A percentile compares a stretch with the other conserved stretches of the same genome.
These are phyloP conservation scores for Alternaria postmessia DNA, from an alignment of 2,329 filamentous ascomycete genomes.

Conservation along the genomic window DNA sequence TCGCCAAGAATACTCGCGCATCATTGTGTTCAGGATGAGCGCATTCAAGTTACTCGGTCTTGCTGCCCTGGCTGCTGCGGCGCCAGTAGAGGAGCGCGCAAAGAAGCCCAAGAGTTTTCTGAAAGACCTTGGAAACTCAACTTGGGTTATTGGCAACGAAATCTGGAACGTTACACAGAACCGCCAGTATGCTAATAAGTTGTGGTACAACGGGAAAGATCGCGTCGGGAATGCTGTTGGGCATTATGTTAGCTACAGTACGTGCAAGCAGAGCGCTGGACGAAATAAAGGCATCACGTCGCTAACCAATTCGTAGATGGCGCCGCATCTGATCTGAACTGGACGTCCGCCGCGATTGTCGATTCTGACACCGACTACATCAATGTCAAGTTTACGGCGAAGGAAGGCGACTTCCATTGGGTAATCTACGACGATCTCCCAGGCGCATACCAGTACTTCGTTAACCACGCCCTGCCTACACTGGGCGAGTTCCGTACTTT, in stretches of 20 bases:
- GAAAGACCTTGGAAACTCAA: constrained; percentile 42
- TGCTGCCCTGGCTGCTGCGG: constrained; percentile 26
- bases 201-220: constrained; percentile 55
- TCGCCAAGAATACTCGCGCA: background rate
- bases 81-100: constrained; percentile 30
- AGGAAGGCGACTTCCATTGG: constrained; percentile 62
- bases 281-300: background rate
- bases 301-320: constrained; percentile 50
- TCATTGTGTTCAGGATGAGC: constrained; percentile 20
- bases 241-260: constrained; percentile 58
- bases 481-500: constrained; percentile 62
- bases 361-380: constrained; percentile 55
- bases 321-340: constrained; percentile 57
- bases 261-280: constrained; percentile 10
- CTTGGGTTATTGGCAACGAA: constrained; percentile 52
- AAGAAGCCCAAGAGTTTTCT: constrained; percentile 45
- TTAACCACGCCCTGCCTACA: constrained; percentile 59
- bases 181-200: constrained; percentile 50
- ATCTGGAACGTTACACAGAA: constrained; percentile 55
- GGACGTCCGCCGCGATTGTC: constrained; percentile 57
- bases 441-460: constrained; percentile 65
- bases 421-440: constrained; percentile 59
- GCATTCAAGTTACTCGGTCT: constrained; percentile 26
- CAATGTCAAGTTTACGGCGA: constrained; percentile 59
- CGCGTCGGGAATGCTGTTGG: constrained; percentile 53